Percentiles rank a stretch among this genome's conserved stretches.
phyloP scores from a whole-genome alignment of 352 stramenopile species.

The Globisporangium nagaii region DNA sequence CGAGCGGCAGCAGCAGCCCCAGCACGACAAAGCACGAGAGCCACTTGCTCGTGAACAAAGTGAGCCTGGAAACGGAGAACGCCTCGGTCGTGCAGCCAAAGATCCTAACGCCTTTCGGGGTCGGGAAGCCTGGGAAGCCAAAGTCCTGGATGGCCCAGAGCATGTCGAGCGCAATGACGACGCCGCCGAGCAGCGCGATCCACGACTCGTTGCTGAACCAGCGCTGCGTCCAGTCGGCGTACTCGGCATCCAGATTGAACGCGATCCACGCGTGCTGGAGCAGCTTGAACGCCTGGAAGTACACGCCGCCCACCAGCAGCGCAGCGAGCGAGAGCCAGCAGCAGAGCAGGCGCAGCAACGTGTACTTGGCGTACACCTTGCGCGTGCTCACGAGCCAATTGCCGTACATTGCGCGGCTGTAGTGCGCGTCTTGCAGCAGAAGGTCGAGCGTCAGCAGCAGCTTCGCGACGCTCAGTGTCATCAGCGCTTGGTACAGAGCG shows the following conservation, averaged over 20 bases:
- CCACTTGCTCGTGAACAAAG: constrained; percentile 43
- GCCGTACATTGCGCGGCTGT: constrained; percentile 15
- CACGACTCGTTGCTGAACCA: constrained; percentile 40
- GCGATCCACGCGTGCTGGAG: constrained; percentile 21
- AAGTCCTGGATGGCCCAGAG: constrained; percentile 49
- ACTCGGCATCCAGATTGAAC: constrained; percentile 12
- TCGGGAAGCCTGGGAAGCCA: constrained; percentile 43
- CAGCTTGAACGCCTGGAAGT: constrained; percentile 16
- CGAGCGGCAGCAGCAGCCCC: constrained; percentile 38
- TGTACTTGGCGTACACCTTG: constrained; percentile 16
- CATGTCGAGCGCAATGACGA: constrained; percentile 35
- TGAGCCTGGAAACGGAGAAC: constrained; percentile 7
- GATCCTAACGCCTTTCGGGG: constrained; percentile 20
- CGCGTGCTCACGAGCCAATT: constrained; percentile 25
- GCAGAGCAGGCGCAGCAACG: constrained; percentile 17
- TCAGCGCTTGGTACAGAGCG: constrained; percentile 24
- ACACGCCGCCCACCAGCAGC: constrained; percentile 22
- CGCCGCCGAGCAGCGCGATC: constrained; percentile 23
- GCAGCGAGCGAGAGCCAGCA: constrained; percentile 19
- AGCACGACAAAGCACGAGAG: constrained; percentile 39
- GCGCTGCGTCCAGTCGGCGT: neutral
- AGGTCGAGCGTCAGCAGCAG: constrained; percentile 39
- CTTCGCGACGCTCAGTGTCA: constrained; percentile 32
- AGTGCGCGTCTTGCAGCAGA: constrained; percentile 34
- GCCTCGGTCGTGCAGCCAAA: constrained; percentile 35